Conservation (phyloP, 2,329 filamentous ascomycete species). For the Nigrospora oryzae region DNA sequence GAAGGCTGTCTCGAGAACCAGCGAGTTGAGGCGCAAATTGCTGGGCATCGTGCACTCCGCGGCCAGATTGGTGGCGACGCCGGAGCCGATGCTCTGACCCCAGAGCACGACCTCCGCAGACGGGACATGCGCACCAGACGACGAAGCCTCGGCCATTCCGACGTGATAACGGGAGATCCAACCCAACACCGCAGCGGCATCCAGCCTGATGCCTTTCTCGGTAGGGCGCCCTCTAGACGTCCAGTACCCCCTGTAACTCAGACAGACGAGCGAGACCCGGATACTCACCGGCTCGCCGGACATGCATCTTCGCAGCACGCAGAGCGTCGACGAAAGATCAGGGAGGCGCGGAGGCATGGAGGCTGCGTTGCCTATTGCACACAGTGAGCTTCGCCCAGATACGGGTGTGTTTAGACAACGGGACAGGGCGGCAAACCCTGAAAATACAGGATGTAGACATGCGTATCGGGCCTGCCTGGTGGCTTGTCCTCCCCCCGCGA, state of each 20-base stretch:
- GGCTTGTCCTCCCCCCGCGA: constrained; percentile 2
- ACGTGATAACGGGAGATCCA: constrained; percentile 46
- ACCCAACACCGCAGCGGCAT: constrained; percentile 54
- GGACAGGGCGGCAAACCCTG: constrained; percentile 32
- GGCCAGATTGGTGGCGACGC: constrained; percentile 57
- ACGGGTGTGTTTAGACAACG: neutral
- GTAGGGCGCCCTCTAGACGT: constrained; percentile 63
- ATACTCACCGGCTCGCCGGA: constrained; percentile 17
- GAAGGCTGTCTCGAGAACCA: constrained; percentile 72
- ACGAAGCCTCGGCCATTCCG: no score
- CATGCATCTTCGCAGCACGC: constrained; percentile 29
- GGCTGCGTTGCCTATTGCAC: constrained; percentile 44
- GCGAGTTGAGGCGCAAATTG: constrained; percentile 30
- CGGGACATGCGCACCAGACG: constrained; percentile 1
- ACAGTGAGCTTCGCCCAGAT: neutral
- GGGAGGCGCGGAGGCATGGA: constrained; percentile 49
- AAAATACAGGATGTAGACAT: constrained; percentile 48
- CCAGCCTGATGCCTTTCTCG: constrained; percentile 60
- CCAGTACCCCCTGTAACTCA: constrained; percentile 70
- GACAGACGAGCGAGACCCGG: constrained; percentile 40
- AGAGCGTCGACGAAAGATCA: constrained; percentile 44
- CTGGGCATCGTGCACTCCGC: constrained; percentile 27
- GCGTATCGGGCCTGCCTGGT: constrained; percentile 11
- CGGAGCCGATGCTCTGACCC: constrained; percentile 72
- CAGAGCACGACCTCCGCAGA: constrained; percentile 48